These are phyloP conservation scores for Talaromyces albobiverticillius DNA, from an alignment of 2,329 filamentous ascomycete species.

Conservation along the genomic window DNA sequence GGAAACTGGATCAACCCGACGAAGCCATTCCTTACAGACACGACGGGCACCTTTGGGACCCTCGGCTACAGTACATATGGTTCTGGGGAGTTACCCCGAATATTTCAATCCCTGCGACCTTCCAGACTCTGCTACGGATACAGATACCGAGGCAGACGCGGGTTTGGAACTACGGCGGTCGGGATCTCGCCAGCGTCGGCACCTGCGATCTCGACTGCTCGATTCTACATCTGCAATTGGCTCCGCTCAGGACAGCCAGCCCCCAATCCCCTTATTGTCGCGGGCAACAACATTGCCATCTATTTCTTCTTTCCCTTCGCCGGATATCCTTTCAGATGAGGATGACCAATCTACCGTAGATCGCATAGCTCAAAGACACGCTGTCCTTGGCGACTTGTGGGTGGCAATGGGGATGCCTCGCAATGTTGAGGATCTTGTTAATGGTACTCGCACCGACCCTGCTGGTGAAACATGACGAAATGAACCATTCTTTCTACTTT, in stretches of 20 bases:
- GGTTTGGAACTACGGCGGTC: slow-evolving; percentile 11
- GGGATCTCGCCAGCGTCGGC: slow-evolving; percentile 13
- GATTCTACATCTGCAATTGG: slow-evolving; percentile 25
- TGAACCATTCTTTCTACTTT: neutral
- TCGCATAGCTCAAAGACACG: slow-evolving; percentile 65
- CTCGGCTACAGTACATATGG: slow-evolving; percentile 23
- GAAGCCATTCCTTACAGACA: slow-evolving; percentile 46
- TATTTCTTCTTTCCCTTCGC: slow-evolving; percentile 29
- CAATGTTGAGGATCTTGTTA: slow-evolving; percentile 34
- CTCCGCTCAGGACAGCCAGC: slow-evolving; percentile 32
- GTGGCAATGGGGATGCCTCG: slow-evolving; percentile 65
- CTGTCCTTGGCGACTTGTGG: slow-evolving; percentile 84
- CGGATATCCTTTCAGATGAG: slow-evolving; percentile 25
- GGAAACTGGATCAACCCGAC: slow-evolving; percentile 30
- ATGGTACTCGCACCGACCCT: neutral
- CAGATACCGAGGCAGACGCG: slow-evolving; percentile 29
- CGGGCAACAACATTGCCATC: slow-evolving; percentile 23
- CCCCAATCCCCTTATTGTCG: slow-evolving; percentile 20
- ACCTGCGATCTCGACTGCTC: slow-evolving; percentile 11
- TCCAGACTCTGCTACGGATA: slow-evolving; percentile 32
- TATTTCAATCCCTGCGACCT: slow-evolving; percentile 38
- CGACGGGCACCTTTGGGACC: slow-evolving; percentile 23
- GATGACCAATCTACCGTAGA: slow-evolving; percentile 67
- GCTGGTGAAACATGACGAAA: slow-evolving; percentile 6
- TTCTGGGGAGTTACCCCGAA: slow-evolving; percentile 33